Base-by-base conservation (phyloP, 352 stramenopile species). In the Ophiocytium majus region DNA sequence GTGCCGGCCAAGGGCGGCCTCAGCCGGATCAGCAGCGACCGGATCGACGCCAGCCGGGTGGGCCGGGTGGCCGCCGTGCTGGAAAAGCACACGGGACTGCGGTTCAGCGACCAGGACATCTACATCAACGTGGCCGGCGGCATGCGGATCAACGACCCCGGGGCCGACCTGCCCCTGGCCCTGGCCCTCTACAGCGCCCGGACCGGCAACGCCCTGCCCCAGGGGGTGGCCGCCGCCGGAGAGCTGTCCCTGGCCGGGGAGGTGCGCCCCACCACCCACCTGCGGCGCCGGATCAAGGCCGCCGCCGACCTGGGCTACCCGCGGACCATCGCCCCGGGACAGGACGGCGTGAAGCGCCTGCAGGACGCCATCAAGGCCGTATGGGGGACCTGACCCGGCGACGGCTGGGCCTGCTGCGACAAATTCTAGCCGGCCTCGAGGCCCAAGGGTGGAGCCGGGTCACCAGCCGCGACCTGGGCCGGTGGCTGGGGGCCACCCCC, bases 31-130 rank as follows among this genome's bases (percentile, higher is more conserved):
- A 34, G 36, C 35, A 71, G 57, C 57, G n/a, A 33, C 78, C 63
- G 75, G 78, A 83, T 84, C 80, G 36, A 87, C 88, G 0, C 90
- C 87, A 32, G 57, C 19, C 95, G 97, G 81, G 88, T 99, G 5
- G 90, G 96, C 23, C 88, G 98, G 36, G 89, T 98, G 1, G 93
- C 98, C 34, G 95, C 95, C 0, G 95, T 99, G 9, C 89, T 99
- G 31, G 94, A 98, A 85, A 97, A 98, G 83, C 93, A 94, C 63
- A 91, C 88, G 83, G 86, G 88, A n/a, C 84, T 95, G n/a, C 89
- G 83, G 14, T 90, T 94, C 37, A 71, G 87, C 32, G 78, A 57
- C 35, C 63, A 89, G 66, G 92, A 94, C 88, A 90, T 95, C 0
- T 94, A 92, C 82, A 79, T 95, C 10, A 94, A 95, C 85, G 90